Evolutionary conservation across 805 yeast genomes (phyloP).

Genomic region (Zygosaccharomyces siamensis): DNA sequence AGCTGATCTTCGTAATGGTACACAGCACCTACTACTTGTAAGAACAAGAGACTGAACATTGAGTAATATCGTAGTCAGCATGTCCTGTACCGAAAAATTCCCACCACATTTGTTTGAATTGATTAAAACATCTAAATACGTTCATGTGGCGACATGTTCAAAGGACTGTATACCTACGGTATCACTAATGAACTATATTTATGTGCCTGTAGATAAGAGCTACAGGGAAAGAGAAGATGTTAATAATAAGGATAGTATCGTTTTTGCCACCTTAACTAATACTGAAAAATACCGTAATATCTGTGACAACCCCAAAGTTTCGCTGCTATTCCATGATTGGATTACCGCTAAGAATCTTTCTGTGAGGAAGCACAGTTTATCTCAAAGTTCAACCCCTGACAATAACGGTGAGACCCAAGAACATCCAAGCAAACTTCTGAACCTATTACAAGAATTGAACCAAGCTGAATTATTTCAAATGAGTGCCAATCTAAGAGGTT

Average conservation of each 20-base stretch:
- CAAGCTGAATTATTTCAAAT: conserved; percentile 74
- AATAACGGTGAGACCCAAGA: conserved; percentile 23
- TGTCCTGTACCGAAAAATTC: conserved; percentile 35
- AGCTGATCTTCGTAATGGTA: neutral
- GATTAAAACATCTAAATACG: conserved; percentile 57
- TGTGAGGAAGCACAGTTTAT: conserved; percentile 28
- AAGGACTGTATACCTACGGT: conserved; percentile 74
- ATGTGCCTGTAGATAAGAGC: conserved; percentile 41
- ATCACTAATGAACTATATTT: conserved; percentile 85
- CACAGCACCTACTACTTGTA: neutral
- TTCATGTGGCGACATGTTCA: conserved; percentile 79
- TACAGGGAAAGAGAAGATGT: conserved; percentile 26
- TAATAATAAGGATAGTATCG: conserved; percentile 46
- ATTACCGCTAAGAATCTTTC: conserved; percentile 51
- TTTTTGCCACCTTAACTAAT: conserved; percentile 64
- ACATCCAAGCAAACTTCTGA: conserved; percentile 44
- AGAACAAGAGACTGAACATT: neutral
- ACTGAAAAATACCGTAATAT: conserved; percentile 77
- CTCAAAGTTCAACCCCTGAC: conserved; percentile 31
- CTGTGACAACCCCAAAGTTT: conserved; percentile 64
- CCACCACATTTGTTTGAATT: conserved; percentile 41
- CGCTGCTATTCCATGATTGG: conserved; percentile 90
- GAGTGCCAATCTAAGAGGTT: conserved; percentile 77
- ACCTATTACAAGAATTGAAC: conserved; percentile 68
- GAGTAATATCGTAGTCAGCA: conserved; percentile 3